Conservation (phyloP, 129 eudicot genomes). For the Ambrosia artemisiifolia region DNA sequence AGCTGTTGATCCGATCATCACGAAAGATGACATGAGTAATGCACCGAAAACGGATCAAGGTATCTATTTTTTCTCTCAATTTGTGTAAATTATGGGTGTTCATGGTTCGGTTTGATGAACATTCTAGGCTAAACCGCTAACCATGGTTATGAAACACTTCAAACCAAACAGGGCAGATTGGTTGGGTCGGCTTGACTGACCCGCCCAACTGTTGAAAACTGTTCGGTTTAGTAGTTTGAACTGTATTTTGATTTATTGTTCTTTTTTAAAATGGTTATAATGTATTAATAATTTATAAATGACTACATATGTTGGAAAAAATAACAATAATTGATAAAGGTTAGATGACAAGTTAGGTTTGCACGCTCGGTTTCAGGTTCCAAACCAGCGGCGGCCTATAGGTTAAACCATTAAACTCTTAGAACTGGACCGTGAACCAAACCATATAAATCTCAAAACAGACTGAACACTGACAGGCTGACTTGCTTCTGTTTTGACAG, state of each 20-base stretch:
- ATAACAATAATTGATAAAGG: no score
- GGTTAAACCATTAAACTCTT: no score
- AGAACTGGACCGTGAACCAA: no score
- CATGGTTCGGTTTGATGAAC: not conserved
- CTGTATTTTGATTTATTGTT: no score
- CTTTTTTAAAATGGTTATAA: no score
- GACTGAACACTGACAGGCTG: not conserved
- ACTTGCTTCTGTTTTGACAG: not conserved
- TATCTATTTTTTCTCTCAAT: slow-evolving; percentile 1
- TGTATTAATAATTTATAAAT: no score
- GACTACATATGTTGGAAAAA: no score
- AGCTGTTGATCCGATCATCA: slow-evolving; percentile 56
- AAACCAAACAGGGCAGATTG: not conserved
- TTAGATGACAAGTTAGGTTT: not conserved
- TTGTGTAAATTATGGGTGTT: not conserved
- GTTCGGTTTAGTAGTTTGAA: not conserved
- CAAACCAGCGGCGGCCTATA: no score
- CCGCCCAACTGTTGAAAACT: not conserved
- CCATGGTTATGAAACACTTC: not conserved
- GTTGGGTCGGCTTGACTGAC: not conserved
- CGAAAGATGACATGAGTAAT: slow-evolving; percentile 51
- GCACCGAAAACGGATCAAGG: slow-evolving; percentile 62
- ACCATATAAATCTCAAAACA: not conserved
- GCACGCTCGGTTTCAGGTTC: not conserved
- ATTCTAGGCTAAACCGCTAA: not conserved